Percentiles rank a stretch among this genome's conserved stretches.
phyloP scores from a whole-genome alignment of 148 eudicot species.

The Fagopyrum homotropicum region DNA sequence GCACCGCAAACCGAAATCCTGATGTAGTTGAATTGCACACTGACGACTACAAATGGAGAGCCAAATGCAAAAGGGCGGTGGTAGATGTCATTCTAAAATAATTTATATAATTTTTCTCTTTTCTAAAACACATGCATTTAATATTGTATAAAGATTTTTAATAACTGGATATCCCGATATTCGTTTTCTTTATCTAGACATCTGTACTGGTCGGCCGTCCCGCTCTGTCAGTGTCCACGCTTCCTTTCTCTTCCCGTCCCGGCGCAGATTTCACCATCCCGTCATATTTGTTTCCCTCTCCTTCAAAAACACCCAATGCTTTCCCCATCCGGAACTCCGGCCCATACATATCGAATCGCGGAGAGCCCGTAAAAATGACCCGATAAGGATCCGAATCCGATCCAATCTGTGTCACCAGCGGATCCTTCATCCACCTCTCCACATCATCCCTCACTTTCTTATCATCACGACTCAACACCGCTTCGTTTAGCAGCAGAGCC shows the following conservation, averaged over 20 bases:
- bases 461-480: background rate
- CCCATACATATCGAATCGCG: conserved; percentile 25
- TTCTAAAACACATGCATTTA: too few relatives aligned
- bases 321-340: conserved; percentile 22
- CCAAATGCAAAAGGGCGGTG: too few relatives aligned
- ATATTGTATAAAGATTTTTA: too few relatives aligned
- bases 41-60: too few relatives aligned
- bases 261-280: conserved; percentile 23
- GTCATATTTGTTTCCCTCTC: conserved; percentile 17
- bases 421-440: conserved; percentile 7
- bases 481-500: background rate
- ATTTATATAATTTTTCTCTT: too few relatives aligned
- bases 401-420: background rate
- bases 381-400: background rate
- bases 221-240: conserved; percentile 12
- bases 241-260: conserved; percentile 25
- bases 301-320: conserved; percentile 18
- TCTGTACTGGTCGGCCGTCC: too few relatives aligned
- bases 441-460: background rate
- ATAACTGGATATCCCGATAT: too few relatives aligned
- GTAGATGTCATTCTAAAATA: too few relatives aligned
- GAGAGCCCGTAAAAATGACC: conserved; percentile 14
- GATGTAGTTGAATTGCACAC: too few relatives aligned
- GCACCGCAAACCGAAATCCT: too few relatives aligned
- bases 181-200: too few relatives aligned